These are phyloP conservation scores for Aspergillus cristatus DNA, from an alignment of 495 filamentous ascomycete species.

Conservation along the genomic window DNA sequence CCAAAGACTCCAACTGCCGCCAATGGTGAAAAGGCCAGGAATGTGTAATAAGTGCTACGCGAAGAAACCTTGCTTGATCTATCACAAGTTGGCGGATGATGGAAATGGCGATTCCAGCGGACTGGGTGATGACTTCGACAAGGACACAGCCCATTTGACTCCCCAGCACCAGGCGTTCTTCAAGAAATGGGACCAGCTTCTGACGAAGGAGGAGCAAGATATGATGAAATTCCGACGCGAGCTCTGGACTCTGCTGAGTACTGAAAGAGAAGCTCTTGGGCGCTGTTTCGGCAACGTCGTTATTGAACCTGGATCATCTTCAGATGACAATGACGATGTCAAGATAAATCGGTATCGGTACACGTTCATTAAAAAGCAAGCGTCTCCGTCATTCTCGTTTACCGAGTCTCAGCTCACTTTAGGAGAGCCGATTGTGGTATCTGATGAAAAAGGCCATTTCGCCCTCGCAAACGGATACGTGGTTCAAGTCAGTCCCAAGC, in stretches of 20 bases:
- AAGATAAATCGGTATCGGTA: constrained; percentile 92
- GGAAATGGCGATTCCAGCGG: constrained; percentile 74
- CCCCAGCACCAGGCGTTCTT: constrained; percentile 73
- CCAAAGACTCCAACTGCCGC: constrained; percentile 69
- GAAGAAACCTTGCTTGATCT: constrained; percentile 80
- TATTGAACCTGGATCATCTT: constrained; percentile 66
- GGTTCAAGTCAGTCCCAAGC: constrained; percentile 57
- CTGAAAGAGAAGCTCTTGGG: constrained; percentile 77
- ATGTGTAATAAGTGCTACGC: constrained; percentile 81
- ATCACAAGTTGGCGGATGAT: constrained; percentile 83
- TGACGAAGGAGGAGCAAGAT: constrained; percentile 91
- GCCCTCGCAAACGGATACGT: constrained; percentile 89
- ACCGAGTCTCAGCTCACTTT: constrained; percentile 80
- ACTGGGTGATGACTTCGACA: constrained; percentile 64
- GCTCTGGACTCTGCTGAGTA: constrained; percentile 90
- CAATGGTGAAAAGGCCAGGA: constrained; percentile 71
- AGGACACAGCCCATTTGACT: constrained; percentile 63
- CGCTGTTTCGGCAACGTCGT: constrained; percentile 67
- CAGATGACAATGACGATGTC: constrained; percentile 51
- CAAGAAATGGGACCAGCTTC: constrained; percentile 82
- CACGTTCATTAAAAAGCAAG: constrained; percentile 60
- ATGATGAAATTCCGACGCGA: constrained; percentile 75
- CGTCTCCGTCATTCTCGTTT: constrained; percentile 60
- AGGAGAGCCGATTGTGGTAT: constrained; percentile 92
- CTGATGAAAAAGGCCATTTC: constrained; percentile 90